A percentile compares a stretch with the other conserved stretches of the same genome.
Evolutionary conservation across 2,329 filamentous ascomycete species (phyloP).

Genomic region (Scortechinia acanthostroma): DNA sequence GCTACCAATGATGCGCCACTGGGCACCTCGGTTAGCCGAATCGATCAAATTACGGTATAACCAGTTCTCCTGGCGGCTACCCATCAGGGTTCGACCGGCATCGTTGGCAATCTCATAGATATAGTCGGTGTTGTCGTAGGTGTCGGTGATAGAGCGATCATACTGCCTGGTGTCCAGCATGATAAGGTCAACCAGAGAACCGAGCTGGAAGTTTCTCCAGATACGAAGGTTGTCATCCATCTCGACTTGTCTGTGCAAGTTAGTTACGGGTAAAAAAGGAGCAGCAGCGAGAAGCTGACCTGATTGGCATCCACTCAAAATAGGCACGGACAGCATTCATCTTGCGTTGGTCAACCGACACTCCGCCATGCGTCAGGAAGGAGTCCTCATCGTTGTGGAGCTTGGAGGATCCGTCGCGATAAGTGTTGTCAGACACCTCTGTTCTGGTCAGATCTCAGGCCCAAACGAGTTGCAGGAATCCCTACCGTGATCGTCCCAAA

Average conservation of each 20-base stretch:
- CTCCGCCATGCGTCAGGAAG: too few relatives aligned
- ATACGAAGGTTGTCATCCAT: slow-evolving; percentile 65
- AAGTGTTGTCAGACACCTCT: too few relatives aligned
- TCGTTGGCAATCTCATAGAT: slow-evolving; percentile 58
- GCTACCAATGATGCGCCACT: slow-evolving; percentile 67
- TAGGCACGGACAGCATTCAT: slow-evolving; percentile 64
- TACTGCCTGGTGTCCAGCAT: slow-evolving; percentile 67
- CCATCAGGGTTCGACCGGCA: slow-evolving; percentile 64
- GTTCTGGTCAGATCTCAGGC: too few relatives aligned
- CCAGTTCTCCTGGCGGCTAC: slow-evolving; percentile 68
- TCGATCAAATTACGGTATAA: slow-evolving; percentile 53
- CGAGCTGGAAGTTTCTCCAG: slow-evolving; percentile 61
- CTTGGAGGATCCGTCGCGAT: too few relatives aligned
- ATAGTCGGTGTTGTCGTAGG: slow-evolving; percentile 55
- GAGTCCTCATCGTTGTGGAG: too few relatives aligned
- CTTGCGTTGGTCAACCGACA: too few relatives aligned
- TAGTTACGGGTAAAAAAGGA: not conserved
- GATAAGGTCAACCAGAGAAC: slow-evolving; percentile 58
- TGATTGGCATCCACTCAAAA: slow-evolving; percentile 59
- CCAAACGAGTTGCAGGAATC: too few relatives aligned
- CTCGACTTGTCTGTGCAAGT: slow-evolving; percentile 44
- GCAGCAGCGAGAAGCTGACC: slow-evolving; percentile 15
- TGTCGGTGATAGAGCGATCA: slow-evolving; percentile 55
- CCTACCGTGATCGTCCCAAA: slow-evolving; percentile 32
- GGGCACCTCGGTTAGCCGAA: slow-evolving; percentile 55